phyloP scores from a whole-genome alignment of 345 rosid genomes.

The Rhodomyrtus tomentosa region DNA sequence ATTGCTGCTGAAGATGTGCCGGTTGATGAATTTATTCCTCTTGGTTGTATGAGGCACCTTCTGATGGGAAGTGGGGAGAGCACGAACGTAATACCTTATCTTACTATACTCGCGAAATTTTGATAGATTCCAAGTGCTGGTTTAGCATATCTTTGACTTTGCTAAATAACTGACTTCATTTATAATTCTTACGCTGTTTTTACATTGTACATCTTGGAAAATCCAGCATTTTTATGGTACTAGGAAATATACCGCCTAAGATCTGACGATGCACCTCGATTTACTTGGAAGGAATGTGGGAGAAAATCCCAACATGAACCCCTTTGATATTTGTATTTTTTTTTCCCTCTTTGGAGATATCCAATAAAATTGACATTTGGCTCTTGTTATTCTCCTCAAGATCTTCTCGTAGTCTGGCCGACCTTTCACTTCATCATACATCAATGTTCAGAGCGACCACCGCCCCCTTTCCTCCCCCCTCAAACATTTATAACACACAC shows the following conservation, averaged over 20 bases:
- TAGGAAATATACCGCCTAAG: not conserved
- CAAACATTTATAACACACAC: no score
- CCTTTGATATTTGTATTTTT: not conserved
- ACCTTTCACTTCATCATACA: no score
- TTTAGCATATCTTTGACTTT: not conserved
- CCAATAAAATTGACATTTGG: not conserved
- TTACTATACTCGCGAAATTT: not conserved
- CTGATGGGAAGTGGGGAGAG: conserved; percentile 99
- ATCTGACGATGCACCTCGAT: not conserved
- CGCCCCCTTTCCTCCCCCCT: no score
- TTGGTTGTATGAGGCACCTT: conserved; percentile 94
- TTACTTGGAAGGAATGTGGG: not conserved
- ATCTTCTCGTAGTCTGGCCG: no score
- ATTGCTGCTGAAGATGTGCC: conserved; percentile 88
- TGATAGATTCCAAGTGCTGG: not conserved
- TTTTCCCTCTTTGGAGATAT: not conserved
- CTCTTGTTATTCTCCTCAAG: no score
- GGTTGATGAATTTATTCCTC: conserved; percentile 59
- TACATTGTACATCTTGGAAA: not conserved
- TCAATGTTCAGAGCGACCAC: no score
- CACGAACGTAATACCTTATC: conserved; percentile 61
- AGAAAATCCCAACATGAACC: not conserved
- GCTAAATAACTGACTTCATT: not conserved
- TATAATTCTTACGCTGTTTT: not conserved
- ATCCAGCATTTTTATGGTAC: not conserved